phyloP scores from a whole-genome alignment of 2,329 filamentous ascomycete species.

The Dothistroma pini region DNA sequence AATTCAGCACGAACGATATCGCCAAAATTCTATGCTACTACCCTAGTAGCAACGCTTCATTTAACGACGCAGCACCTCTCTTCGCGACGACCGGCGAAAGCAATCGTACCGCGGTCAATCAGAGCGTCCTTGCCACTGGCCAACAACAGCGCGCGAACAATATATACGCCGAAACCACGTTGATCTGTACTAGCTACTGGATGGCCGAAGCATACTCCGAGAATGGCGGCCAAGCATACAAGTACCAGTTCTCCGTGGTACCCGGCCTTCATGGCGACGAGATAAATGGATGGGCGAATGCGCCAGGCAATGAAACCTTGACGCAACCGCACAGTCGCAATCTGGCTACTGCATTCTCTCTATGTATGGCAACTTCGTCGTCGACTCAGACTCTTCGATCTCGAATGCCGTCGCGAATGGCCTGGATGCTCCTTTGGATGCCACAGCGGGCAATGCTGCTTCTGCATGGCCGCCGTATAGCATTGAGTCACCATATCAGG shows the following conservation, averaged over 20 bases:
- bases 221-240: conserved; percentile 37
- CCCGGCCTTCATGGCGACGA: conserved; percentile 38
- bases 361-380: conserved; percentile 49
- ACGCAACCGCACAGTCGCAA: conserved; percentile 2
- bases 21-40: conserved; percentile 40
- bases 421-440: background rate
- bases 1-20: conserved; percentile 41
- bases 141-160: conserved; percentile 55
- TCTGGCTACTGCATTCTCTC: conserved; percentile 38
- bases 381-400: conserved; percentile 41
- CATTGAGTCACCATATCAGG: conserved; percentile 35
- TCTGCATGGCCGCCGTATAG: conserved; percentile 29
- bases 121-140: conserved; percentile 48
- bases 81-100: conserved; percentile 34
- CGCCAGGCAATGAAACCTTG: background rate
- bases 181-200: conserved; percentile 55
- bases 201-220: conserved; percentile 47
- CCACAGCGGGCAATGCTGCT: conserved; percentile 25
- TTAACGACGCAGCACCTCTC: conserved; percentile 20
- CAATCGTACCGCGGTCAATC: conserved; percentile 48
- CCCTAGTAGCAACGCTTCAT: conserved; percentile 31
- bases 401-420: conserved; percentile 32
- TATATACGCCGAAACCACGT: conserved; percentile 53
- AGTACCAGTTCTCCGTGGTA: conserved; percentile 50
- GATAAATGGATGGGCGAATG: background rate